phyloP scores from a whole-genome alignment of 2,329 filamentous ascomycete species.

The Sclerotinia spermophila region DNA sequence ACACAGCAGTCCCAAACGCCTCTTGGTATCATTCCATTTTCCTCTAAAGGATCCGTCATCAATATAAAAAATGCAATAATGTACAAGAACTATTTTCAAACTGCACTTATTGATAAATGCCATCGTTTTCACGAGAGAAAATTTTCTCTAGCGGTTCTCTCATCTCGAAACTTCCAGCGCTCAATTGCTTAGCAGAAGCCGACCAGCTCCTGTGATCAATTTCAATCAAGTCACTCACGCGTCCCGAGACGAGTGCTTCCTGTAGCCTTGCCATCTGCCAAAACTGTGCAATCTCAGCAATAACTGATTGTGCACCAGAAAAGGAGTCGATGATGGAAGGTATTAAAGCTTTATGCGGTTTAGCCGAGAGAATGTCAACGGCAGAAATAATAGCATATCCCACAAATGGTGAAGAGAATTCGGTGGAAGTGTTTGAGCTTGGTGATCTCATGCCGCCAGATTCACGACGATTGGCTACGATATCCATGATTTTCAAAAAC shows the following conservation, averaged over 20 bases:
- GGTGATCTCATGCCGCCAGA: constrained; percentile 5
- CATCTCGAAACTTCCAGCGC: constrained; percentile 28
- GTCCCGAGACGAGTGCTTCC: constrained; percentile 31
- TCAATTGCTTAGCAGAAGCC: constrained; percentile 15
- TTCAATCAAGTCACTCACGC: constrained; percentile 25
- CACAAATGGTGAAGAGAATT: constrained; percentile 56
- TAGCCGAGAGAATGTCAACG: constrained; percentile 62
- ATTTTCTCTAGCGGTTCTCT: constrained; percentile 31
- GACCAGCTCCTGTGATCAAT: not conserved
- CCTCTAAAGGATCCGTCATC: constrained; percentile 3
- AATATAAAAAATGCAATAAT: constrained; percentile 15
- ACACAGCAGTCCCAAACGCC: constrained; percentile 5
- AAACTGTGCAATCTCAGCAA: constrained; percentile 53
- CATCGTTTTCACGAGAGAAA: constrained; percentile 43
- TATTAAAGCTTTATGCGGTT: constrained; percentile 51
- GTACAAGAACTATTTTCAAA: not conserved
- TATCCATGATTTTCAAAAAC: constrained; percentile 47
- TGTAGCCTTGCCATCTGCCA: constrained; percentile 58
- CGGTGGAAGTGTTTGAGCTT: not conserved
- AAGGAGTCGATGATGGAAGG: constrained; percentile 52
- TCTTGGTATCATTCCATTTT: constrained; percentile 18
- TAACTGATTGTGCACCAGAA: constrained; percentile 48
- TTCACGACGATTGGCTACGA: constrained; percentile 40
- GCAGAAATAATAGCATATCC: constrained; percentile 61
- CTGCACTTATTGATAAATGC: constrained; percentile 28